Evolutionary conservation across 495 filamentous ascomycete species (phyloP).

Genomic region (Articulospora tetracladia): DNA sequence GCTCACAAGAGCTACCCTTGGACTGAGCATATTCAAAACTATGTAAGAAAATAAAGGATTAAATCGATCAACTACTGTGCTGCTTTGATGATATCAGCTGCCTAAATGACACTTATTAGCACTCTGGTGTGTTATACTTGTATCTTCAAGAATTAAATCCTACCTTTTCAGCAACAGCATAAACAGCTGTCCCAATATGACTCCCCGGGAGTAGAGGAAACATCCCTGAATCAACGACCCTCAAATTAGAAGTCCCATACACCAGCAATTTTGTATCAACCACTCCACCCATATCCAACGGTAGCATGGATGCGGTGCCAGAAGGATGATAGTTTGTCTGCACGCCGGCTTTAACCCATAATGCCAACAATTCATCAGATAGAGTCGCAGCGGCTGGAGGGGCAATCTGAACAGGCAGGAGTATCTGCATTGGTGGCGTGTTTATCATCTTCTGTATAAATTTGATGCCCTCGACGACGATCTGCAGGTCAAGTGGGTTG

Average conservation of each 20-base stretch:
- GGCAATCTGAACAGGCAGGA: slow-evolving; percentile 11
- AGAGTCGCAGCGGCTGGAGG: slow-evolving; percentile 5
- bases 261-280: slow-evolving; percentile 38
- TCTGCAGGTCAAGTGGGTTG: slow-evolving; percentile 44
- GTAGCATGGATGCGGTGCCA: slow-evolving; percentile 45
- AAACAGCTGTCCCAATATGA: slow-evolving; percentile 26
- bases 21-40: too few species aligned
- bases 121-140: too few species aligned
- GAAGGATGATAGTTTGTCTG: slow-evolving; percentile 25
- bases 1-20: too few species aligned
- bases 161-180: slow-evolving; percentile 45
- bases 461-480: slow-evolving; percentile 38
- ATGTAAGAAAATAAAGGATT: too few species aligned
- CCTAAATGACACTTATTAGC: not conserved
- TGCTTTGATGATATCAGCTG: slow-evolving; percentile 1
- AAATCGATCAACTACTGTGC: too few species aligned
- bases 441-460: slow-evolving; percentile 38
- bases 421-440: slow-evolving; percentile 32
- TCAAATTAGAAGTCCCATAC: slow-evolving; percentile 42
- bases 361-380: slow-evolving; percentile 2
- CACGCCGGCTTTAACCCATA: slow-evolving; percentile 25
- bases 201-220: slow-evolving; percentile 34
- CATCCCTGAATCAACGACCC: slow-evolving; percentile 38
- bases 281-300: slow-evolving; percentile 43
- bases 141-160: not conserved